Conservation (phyloP, 78 protist species). For the Dictyostelium discoideum region DNA sequence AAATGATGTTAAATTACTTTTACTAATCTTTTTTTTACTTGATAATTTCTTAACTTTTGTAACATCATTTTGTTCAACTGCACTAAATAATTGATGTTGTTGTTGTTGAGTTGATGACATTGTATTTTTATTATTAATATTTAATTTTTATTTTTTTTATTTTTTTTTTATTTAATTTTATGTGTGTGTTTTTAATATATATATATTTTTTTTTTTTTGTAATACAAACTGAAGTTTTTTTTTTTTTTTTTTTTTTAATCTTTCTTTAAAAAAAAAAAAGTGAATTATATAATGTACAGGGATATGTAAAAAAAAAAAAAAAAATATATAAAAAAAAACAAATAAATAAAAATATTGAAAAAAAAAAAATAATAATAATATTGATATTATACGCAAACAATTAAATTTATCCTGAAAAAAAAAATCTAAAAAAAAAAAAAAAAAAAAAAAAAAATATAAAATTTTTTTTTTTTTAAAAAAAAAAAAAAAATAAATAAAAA, state of each 20-base stretch:
- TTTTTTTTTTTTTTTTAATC: neutral
- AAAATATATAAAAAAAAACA: neutral
- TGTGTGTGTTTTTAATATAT: neutral
- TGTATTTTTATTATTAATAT: neutral
- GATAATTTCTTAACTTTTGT: conserved; percentile 18
- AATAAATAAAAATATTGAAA: neutral
- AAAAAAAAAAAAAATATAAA: neutral
- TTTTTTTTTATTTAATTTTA: neutral
- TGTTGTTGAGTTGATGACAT: neutral
- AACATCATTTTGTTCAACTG: conserved; percentile 35
- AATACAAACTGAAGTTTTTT: neutral
- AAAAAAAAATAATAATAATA: too few relatives aligned
- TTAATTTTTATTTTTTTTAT: neutral
- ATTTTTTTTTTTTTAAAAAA: neutral
- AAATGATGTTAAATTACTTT: conserved; percentile 1
- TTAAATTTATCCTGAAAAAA: neutral
- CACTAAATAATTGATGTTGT: conserved; percentile 4
- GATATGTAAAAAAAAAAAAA: neutral
- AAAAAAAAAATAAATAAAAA: neutral
- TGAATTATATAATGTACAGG: neutral
- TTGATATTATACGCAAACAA: neutral
- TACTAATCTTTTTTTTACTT: conserved; percentile 9
- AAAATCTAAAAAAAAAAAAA: neutral
- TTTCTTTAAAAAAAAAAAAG: neutral
- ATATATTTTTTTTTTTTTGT: neutral